Conservation (phyloP, 164 flowering plant genomes). For the Liquidambar formosana region DNA sequence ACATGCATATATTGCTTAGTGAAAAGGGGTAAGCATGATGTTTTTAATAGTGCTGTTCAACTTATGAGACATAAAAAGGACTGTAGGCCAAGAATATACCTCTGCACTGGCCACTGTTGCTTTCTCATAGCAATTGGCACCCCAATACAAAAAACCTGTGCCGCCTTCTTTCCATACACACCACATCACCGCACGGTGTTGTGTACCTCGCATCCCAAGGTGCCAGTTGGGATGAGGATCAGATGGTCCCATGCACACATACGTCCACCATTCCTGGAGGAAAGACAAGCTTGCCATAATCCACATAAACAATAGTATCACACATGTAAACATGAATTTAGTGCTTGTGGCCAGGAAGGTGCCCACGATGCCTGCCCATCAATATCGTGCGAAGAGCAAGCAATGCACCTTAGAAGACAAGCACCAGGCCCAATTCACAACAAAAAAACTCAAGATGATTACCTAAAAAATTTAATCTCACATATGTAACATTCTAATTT, state of each 20-base stretch:
- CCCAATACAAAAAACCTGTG: conserved; percentile 93
- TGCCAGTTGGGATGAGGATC: conserved; percentile 99
- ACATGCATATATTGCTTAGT: conserved; percentile 2
- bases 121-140: conserved; percentile 97
- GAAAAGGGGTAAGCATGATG: neutral
- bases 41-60: too few species aligned
- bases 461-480: neutral
- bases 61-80: neutral
- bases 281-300: neutral
- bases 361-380: neutral
- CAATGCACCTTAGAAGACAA: neutral
- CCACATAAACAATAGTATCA: neutral
- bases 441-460: neutral
- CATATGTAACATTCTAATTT: neutral
- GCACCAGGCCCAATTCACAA: neutral
- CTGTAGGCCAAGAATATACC: conserved; percentile 38
- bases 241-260: conserved; percentile 96
- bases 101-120: conserved; percentile 92
- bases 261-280: conserved; percentile 98
- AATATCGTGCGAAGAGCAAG: too few species aligned
- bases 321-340: neutral
- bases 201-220: conserved; percentile 97
- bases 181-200: conserved; percentile 99
- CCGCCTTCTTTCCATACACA: conserved; percentile 99
- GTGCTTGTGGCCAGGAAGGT: neutral